phyloP scores from a whole-genome alignment of 2,329 filamentous ascomycete genomes.

The Fusarium anguioides region DNA sequence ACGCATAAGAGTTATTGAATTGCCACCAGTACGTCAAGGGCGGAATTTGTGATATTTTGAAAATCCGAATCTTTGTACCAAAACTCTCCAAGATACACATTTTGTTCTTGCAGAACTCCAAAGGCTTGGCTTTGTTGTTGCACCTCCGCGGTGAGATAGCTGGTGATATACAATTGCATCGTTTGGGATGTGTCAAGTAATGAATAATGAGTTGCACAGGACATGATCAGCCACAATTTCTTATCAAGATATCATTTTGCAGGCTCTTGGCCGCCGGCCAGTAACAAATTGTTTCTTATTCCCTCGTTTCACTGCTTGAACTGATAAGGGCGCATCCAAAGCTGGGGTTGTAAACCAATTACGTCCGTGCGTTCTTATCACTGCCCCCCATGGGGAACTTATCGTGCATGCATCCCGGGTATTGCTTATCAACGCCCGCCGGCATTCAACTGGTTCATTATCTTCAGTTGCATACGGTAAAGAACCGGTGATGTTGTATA shows the following conservation, averaged over 20 bases:
- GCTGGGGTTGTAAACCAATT: slow-evolving; percentile 18
- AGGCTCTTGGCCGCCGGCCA: slow-evolving; percentile 15
- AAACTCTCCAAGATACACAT: background rate
- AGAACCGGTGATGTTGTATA: background rate
- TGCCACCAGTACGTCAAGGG: background rate
- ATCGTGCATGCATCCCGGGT: background rate
- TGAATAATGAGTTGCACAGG: slow-evolving; percentile 14
- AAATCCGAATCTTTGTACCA: too few relatives aligned
- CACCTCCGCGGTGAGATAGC: slow-evolving; percentile 15
- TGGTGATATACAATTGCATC: background rate
- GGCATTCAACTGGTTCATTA: slow-evolving; percentile 8
- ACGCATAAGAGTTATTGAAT: background rate
- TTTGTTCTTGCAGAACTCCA: background rate
- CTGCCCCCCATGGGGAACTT: slow-evolving; percentile 5
- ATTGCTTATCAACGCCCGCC: slow-evolving; percentile 28
- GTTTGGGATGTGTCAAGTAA: slow-evolving; percentile 26
- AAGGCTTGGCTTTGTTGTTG: background rate
- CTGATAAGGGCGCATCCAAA: slow-evolving; percentile 17
- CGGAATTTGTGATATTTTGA: background rate
- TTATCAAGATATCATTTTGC: slow-evolving; percentile 21
- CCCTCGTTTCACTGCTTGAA: background rate
- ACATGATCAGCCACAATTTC: background rate
- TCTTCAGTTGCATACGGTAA: background rate
- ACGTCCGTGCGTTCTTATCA: slow-evolving; percentile 6
- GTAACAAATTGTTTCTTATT: background rate